These are phyloP conservation scores for Zymoseptoria pseudotritici DNA, from an alignment of 2,329 filamentous ascomycete genomes.

Conservation along the genomic window DNA sequence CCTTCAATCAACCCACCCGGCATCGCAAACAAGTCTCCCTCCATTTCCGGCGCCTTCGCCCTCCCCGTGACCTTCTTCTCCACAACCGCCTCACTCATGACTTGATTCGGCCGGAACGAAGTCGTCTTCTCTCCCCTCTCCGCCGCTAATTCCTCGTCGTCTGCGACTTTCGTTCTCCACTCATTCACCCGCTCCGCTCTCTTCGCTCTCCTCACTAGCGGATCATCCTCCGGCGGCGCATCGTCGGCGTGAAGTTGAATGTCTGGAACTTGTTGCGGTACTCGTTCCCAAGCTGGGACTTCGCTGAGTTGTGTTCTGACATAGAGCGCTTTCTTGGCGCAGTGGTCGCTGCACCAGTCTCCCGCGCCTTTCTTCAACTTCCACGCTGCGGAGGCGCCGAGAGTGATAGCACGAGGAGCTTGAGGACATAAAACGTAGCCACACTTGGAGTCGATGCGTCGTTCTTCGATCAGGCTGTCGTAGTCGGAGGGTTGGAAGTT, in stretches of 20 bases:
- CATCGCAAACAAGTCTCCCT: neutral
- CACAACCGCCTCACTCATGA: slow-evolving; percentile 27
- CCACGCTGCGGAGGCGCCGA: slow-evolving; percentile 50
- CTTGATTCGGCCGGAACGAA: slow-evolving; percentile 24
- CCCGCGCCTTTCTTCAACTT: slow-evolving; percentile 68
- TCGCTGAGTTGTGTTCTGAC: slow-evolving; percentile 83
- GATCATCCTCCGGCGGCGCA: slow-evolving; percentile 11
- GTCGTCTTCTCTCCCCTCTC: slow-evolving; percentile 37
- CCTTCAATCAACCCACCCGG: slow-evolving; percentile 24
- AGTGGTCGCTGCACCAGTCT: slow-evolving; percentile 78
- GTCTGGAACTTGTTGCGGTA: slow-evolving; percentile 37
- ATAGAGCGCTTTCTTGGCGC: slow-evolving; percentile 72
- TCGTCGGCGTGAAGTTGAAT: slow-evolving; percentile 35
- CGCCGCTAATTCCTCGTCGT: slow-evolving; percentile 33
- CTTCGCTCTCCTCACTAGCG: slow-evolving; percentile 23
- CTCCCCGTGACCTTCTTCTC: slow-evolving; percentile 21
- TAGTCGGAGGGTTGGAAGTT: slow-evolving; percentile 84
- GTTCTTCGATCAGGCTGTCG: slow-evolving; percentile 79
- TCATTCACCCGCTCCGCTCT: slow-evolving; percentile 22
- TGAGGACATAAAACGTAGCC: slow-evolving; percentile 74
- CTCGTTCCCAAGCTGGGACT: slow-evolving; percentile 76
- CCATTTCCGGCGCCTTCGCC: slow-evolving; percentile 10
- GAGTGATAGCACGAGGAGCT: slow-evolving; percentile 43
- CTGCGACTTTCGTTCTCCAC: slow-evolving; percentile 24
- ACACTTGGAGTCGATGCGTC: slow-evolving; percentile 74